These are phyloP conservation scores for Cercospora nicotianae DNA, from an alignment of 2,329 filamentous ascomycete species.

Conservation along the genomic window DNA sequence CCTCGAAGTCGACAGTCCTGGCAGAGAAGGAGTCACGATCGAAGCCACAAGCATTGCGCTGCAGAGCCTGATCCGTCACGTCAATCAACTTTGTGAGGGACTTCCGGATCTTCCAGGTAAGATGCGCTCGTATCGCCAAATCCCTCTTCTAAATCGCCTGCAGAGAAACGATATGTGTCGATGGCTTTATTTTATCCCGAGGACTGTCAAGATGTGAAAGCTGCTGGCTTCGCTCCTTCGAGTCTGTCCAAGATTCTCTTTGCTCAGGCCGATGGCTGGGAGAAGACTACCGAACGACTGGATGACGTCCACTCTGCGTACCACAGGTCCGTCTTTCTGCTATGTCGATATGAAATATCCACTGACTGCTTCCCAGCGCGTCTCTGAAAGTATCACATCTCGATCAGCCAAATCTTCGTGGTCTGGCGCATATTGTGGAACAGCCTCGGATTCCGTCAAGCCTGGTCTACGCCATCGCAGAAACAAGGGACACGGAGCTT, in stretches of 20 bases:
- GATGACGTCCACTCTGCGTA: constrained; percentile 41
- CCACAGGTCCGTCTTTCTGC: constrained; percentile 40
- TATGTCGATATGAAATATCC: not conserved
- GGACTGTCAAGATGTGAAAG: constrained; percentile 43
- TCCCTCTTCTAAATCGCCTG: not conserved
- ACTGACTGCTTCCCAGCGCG: constrained; percentile 24
- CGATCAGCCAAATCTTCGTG: constrained; percentile 8
- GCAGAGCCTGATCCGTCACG: constrained; percentile 45
- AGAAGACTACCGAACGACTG: constrained; percentile 38
- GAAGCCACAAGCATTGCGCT: constrained; percentile 46
- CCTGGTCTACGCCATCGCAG: constrained; percentile 13
- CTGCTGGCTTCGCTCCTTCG: constrained; percentile 43
- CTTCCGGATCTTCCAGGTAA: constrained; percentile 48
- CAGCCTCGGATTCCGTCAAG: constrained; percentile 15
- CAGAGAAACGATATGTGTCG: constrained; percentile 45
- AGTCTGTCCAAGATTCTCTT: constrained; percentile 39
- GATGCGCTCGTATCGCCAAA: constrained; percentile 1
- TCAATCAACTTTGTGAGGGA: constrained; percentile 43
- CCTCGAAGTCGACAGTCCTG: constrained; percentile 35
- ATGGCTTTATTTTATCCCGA: constrained; percentile 50
- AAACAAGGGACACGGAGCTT: constrained; percentile 3
- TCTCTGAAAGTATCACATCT: constrained; percentile 27
- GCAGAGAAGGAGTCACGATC: constrained; percentile 39
- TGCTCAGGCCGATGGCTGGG: constrained; percentile 42
- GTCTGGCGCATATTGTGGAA: constrained; percentile 5